A percentile compares a stretch with the other conserved stretches of the same genome.
Conservation (phyloP, 2,329 filamentous ascomycete species). For the Clathrospora elynae region DNA sequence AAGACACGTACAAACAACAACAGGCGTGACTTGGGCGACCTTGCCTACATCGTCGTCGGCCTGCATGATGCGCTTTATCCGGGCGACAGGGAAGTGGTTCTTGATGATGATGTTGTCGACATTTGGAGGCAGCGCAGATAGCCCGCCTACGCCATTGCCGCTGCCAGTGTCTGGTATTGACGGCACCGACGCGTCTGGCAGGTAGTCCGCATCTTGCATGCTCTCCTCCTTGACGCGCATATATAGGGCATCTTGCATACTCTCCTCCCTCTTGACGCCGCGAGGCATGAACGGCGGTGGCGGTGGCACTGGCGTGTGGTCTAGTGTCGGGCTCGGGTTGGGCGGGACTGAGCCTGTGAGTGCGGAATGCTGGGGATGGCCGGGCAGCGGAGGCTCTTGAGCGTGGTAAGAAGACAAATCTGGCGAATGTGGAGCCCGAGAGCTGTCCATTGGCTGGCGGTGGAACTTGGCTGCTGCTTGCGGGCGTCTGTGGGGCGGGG, state of each 20-base stretch:
- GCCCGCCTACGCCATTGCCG: slow-evolving; percentile 28
- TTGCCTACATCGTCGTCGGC: slow-evolving; percentile 98
- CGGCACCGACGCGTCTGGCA: slow-evolving; percentile 41
- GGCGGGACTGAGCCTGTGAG: slow-evolving; percentile 43
- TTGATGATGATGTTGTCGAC: slow-evolving; percentile 72
- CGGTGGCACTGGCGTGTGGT: slow-evolving; percentile 16
- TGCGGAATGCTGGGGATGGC: slow-evolving; percentile 47
- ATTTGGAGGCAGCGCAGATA: slow-evolving; percentile 37
- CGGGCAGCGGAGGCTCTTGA: slow-evolving; percentile 44
- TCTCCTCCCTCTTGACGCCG: slow-evolving; percentile 31
- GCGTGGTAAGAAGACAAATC: slow-evolving; percentile 57
- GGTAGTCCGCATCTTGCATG: slow-evolving; percentile 46
- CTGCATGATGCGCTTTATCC: slow-evolving; percentile 99
- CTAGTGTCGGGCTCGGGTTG: slow-evolving; percentile 27
- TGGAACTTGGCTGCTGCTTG: slow-evolving; percentile 20
- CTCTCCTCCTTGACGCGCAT: slow-evolving; percentile 34
- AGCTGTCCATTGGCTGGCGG: slow-evolving; percentile 36
- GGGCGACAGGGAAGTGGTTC: slow-evolving; percentile 94
- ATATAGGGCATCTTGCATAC: slow-evolving; percentile 45
- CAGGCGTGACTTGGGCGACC: slow-evolving; percentile 95
- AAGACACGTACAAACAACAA: slow-evolving; percentile 73
- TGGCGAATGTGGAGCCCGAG: slow-evolving; percentile 51
- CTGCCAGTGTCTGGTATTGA: slow-evolving; percentile 22
- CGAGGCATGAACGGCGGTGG: slow-evolving; percentile 37
- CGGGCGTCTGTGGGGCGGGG: slow-evolving; percentile 14